Evolutionary conservation across 1,284 basidiomycete genomes (phyloP).

Genomic region (Rhodotorula mucilaginosa): DNA sequence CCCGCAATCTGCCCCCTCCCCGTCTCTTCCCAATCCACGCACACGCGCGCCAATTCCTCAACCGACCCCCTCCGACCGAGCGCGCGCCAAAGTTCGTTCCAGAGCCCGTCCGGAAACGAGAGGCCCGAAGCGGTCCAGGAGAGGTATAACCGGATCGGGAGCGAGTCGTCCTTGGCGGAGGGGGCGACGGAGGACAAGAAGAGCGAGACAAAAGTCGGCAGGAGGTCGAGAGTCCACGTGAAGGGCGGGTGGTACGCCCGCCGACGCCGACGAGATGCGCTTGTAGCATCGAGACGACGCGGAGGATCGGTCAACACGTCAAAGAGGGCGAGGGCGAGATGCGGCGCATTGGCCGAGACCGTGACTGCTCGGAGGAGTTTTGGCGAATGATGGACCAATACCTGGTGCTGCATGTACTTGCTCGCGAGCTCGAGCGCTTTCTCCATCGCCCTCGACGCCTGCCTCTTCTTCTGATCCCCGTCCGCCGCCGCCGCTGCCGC

Average conservation of each 20-base stretch:
- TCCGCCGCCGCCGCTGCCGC: too few species aligned
- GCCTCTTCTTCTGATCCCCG: neutral
- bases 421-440: conserved; percentile 14
- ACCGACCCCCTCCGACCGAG: conserved; percentile 14
- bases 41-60: conserved; percentile 27
- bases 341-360: conserved; percentile 3
- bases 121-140: conserved; percentile 34
- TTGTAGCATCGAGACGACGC: neutral
- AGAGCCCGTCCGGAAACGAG: conserved; percentile 27
- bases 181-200: conserved; percentile 14
- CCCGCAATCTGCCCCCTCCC: conserved; percentile 15
- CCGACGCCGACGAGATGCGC: too few species aligned
- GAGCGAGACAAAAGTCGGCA: conserved; percentile 16
- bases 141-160: conserved; percentile 32
- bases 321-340: conserved; percentile 20
- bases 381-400: conserved; percentile 17
- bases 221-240: conserved; percentile 26
- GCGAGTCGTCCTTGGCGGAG: conserved; percentile 5
- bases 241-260: conserved; percentile 5
- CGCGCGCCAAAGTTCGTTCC: conserved; percentile 28
- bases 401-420: conserved; percentile 2
- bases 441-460: neutral
- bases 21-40: conserved; percentile 35
- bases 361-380: conserved; percentile 24
- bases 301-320: neutral